Evolutionary conservation across 805 yeast species (phyloP).

Genomic region (Yamadazyma ubonensis): DNA sequence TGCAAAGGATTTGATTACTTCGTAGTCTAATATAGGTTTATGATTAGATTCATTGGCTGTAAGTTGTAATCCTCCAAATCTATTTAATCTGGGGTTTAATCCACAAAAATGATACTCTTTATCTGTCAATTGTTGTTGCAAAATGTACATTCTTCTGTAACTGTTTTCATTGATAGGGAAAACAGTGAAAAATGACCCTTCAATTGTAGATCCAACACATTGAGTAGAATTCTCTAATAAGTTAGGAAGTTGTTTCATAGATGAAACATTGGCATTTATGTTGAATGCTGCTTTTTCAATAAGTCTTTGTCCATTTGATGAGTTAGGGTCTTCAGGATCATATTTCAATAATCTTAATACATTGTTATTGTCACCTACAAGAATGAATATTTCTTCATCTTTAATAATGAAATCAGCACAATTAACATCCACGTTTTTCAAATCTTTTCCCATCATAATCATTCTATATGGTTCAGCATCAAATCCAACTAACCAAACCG

Average conservation of each 20-base stretch:
- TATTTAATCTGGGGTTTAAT: slow-evolving; percentile 71
- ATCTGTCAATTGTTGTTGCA: slow-evolving; percentile 85
- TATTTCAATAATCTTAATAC: slow-evolving; percentile 74
- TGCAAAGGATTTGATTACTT: slow-evolving; percentile 53
- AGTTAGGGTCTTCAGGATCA: slow-evolving; percentile 88
- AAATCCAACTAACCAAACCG: slow-evolving; percentile 81
- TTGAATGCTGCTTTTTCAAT: slow-evolving; percentile 70
- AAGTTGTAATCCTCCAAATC: slow-evolving; percentile 45
- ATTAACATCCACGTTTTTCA: slow-evolving; percentile 57
- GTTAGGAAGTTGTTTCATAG: slow-evolving; percentile 48
- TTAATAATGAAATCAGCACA: slow-evolving; percentile 75
- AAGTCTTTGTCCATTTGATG: slow-evolving; percentile 75
- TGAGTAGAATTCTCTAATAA: slow-evolving; percentile 46
- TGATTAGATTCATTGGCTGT: slow-evolving; percentile 38
- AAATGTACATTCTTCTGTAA: slow-evolving; percentile 76
- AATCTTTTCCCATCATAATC: slow-evolving; percentile 74
- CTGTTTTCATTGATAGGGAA: slow-evolving; percentile 72
- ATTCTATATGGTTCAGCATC: slow-evolving; percentile 94
- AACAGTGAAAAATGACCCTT: slow-evolving; percentile 76
- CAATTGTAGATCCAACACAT: slow-evolving; percentile 68
- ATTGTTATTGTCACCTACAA: slow-evolving; percentile 66
- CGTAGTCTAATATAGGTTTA: slow-evolving; percentile 67
- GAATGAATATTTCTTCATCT: slow-evolving; percentile 65
- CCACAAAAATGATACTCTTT: slow-evolving; percentile 74
- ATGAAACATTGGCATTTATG: slow-evolving; percentile 59